Percentiles rank a stretch among this genome's conserved stretches.
Evolutionary conservation across 1,139 yeast genomes (phyloP).

Genomic region (Arxiozyma slooffiae): DNA sequence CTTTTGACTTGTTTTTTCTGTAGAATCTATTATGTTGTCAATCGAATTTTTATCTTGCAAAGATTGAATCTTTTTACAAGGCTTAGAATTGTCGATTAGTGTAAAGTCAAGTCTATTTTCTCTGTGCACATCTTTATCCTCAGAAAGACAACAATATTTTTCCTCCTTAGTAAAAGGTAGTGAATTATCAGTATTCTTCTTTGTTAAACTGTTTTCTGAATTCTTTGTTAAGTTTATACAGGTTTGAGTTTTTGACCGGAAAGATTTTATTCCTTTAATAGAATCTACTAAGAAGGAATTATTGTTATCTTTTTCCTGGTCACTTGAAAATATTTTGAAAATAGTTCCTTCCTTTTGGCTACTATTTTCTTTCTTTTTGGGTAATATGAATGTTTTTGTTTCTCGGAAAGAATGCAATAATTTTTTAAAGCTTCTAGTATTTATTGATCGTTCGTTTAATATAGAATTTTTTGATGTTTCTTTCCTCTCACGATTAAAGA

Average conservation of each 20-base stretch:
- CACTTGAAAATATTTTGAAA: neutral
- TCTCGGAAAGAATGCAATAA: neutral
- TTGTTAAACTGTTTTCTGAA: neutral
- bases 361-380: neutral
- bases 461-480: neutral
- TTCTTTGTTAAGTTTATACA: neutral
- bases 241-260: neutral
- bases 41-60: slow-evolving; percentile 6
- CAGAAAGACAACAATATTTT: neutral
- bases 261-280: neutral
- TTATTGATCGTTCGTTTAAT: neutral
- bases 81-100: neutral
- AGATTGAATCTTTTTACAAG: slow-evolving; percentile 11
- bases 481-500: neutral
- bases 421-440: neutral
- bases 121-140: too few species aligned
- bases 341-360: neutral
- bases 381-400: neutral
- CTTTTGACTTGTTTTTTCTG: slow-evolving; percentile 3
- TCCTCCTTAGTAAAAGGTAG: neutral
- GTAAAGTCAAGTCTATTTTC: neutral
- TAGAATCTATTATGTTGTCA: slow-evolving; percentile 2
- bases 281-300: neutral
- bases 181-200: neutral
- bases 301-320: neutral